Conservation (phyloP, 1,139 yeast genomes). For the Meyerozyma guilliermondii region DNA sequence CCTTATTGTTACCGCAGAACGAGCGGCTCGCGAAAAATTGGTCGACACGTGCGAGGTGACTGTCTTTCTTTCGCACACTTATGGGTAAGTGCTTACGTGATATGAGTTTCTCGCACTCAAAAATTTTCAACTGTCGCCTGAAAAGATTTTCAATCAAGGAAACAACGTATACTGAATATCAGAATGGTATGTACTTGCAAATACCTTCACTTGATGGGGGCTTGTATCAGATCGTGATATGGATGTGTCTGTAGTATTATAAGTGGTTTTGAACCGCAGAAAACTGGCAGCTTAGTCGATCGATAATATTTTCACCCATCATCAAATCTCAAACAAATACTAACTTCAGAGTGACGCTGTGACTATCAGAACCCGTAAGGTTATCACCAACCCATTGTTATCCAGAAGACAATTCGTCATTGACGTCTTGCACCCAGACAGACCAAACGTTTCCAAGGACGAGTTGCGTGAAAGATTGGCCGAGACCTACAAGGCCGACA, state of each 20-base stretch:
- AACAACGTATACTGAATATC: conserved; percentile 1
- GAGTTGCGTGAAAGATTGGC: conserved; percentile 98
- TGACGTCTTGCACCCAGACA: conserved; percentile 99
- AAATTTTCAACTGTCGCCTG: conserved; percentile 1
- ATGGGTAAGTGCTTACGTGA: not conserved
- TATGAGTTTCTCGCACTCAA: conserved; percentile 2
- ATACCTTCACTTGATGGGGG: no score
- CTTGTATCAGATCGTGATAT: not conserved
- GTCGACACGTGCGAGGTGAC: not conserved
- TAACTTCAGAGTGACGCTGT: conserved; percentile 89
- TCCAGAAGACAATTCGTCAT: conserved; percentile 99
- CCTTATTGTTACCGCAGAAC: not conserved
- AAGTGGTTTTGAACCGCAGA: not conserved
- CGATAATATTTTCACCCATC: not conserved
- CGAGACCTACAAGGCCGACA: conserved; percentile 94
- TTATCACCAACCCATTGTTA: conserved; percentile 98
- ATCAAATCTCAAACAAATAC: conserved; percentile 16
- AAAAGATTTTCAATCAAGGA: conserved; percentile 2
- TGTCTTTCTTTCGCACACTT: not conserved
- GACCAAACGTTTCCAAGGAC: conserved; percentile 98
- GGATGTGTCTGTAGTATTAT: not conserved
- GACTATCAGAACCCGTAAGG: conserved; percentile 99
- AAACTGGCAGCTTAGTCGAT: not conserved
- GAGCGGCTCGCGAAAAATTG: not conserved
- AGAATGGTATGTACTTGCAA: conserved; percentile 1